phyloP scores from a whole-genome alignment of 2,329 filamentous ascomycete species.

The Aspergillus fischeri region DNA sequence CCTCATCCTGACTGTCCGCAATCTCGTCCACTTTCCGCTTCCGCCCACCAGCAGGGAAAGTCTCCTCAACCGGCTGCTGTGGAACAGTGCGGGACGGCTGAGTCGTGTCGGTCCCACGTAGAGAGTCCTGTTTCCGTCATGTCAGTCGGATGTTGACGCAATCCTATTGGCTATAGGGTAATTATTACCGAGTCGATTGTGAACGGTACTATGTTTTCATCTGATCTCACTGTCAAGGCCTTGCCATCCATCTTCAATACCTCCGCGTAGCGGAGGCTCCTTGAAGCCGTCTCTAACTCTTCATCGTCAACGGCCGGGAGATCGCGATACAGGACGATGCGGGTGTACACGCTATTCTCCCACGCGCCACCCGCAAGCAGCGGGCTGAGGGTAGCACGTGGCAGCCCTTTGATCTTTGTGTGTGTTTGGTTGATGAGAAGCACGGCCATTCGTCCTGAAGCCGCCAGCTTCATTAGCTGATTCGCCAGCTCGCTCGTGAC shows the following conservation, averaged over 20 bases:
- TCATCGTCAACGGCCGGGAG: constrained; percentile 49
- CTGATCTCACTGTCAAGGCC: constrained; percentile 22
- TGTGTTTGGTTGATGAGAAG: constrained; percentile 75
- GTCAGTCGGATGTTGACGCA: background rate
- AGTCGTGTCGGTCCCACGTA: constrained; percentile 10
- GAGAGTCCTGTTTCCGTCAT: constrained; percentile 8
- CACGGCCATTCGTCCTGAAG: constrained; percentile 67
- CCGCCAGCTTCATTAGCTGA: constrained; percentile 66
- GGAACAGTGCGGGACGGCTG: constrained; percentile 3
- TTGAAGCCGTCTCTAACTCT: constrained; percentile 30
- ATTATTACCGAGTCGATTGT: constrained; percentile 34
- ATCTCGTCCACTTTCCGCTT: constrained; percentile 45
- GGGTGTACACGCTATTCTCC: constrained; percentile 71
- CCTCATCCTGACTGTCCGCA: constrained; percentile 44
- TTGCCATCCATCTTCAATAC: constrained; percentile 63
- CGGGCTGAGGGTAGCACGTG: constrained; percentile 65
- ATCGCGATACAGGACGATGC: constrained; percentile 76
- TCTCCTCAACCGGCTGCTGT: constrained; percentile 6
- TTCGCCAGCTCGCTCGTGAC: constrained; percentile 64
- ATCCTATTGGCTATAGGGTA: background rate
- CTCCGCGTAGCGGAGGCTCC: constrained; percentile 56
- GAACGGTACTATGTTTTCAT: constrained; percentile 37
- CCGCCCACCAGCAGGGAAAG: constrained; percentile 11
- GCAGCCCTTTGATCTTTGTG: constrained; percentile 69
- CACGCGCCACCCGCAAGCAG: constrained; percentile 72